Percentiles rank a stretch among this genome's conserved stretches.
These are phyloP conservation scores for Coniferiporia sulphurascens DNA, from an alignment of 1,284 basidiomycete species.

Conservation along the genomic window DNA sequence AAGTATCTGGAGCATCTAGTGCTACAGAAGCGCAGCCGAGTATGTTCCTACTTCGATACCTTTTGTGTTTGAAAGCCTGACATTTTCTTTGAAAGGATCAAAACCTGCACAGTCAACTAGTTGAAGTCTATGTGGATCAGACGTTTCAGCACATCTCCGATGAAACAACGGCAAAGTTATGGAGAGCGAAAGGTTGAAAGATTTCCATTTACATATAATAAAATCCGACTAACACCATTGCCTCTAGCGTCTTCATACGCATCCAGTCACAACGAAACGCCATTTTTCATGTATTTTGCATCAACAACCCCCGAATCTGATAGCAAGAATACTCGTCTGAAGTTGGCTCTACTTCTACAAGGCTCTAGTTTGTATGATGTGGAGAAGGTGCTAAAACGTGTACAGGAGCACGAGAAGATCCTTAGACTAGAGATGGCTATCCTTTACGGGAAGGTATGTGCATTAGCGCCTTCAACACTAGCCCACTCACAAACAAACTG, in stretches of 20 bases:
- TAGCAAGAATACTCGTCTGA: slow-evolving; percentile 69
- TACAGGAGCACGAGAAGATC: slow-evolving; percentile 46
- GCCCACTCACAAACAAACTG: background rate
- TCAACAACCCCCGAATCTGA: slow-evolving; percentile 71
- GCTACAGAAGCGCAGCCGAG: slow-evolving; percentile 60
- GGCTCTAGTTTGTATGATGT: slow-evolving; percentile 67
- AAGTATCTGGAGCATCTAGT: slow-evolving; percentile 80
- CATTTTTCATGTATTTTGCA: slow-evolving; percentile 59
- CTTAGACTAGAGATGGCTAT: slow-evolving; percentile 75
- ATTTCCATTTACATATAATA: background rate
- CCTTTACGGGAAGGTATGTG: slow-evolving; percentile 74
- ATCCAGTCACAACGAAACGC: slow-evolving; percentile 30
- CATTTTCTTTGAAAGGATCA: slow-evolving; percentile 37
- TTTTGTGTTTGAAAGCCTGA: background rate
- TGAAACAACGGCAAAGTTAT: slow-evolving; percentile 53
- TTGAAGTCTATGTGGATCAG: slow-evolving; percentile 49
- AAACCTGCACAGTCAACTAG: slow-evolving; percentile 57
- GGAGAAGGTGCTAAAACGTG: slow-evolving; percentile 37
- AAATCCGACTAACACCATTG: background rate
- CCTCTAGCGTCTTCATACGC: slow-evolving; percentile 47
- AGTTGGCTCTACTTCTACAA: slow-evolving; percentile 74
- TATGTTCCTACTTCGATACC: slow-evolving; percentile 26
- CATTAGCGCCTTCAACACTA: background rate
- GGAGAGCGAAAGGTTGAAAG: slow-evolving; percentile 63
- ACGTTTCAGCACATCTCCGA: slow-evolving; percentile 45